phyloP scores from a whole-genome alignment of 2,329 filamentous ascomycete species.

The Ophiostoma sp. region DNA sequence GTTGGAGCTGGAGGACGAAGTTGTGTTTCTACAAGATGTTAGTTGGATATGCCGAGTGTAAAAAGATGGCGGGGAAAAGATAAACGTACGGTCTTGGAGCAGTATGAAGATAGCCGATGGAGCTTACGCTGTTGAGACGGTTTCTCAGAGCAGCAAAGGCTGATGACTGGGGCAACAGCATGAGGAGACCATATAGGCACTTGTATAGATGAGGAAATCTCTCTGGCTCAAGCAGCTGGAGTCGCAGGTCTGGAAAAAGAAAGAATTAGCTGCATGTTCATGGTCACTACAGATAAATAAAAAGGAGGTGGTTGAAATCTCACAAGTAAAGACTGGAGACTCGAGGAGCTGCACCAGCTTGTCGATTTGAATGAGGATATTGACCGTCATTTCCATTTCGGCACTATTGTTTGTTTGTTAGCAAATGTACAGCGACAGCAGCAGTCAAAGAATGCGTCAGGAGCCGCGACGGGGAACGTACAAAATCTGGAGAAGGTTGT shows the following conservation, averaged over 20 bases:
- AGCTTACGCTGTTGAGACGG: slow-evolving; percentile 90
- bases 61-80: too few relatives aligned
- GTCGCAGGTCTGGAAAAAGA: slow-evolving; percentile 66
- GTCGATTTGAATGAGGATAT: slow-evolving; percentile 97
- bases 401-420: slow-evolving; percentile 51
- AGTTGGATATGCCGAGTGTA: background rate
- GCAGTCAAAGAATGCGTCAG: background rate
- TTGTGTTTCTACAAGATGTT: slow-evolving; percentile 36
- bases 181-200: slow-evolving; percentile 91
- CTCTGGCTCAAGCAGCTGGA: slow-evolving; percentile 92
- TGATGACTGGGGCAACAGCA: slow-evolving; percentile 96
- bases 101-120: slow-evolving; percentile 90
- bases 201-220: slow-evolving; percentile 94
- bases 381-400: slow-evolving; percentile 97
- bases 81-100: slow-evolving; percentile 68
- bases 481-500: slow-evolving; percentile 94
- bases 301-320: slow-evolving; percentile 33
- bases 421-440: background rate
- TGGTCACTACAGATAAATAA: background rate
- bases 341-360: slow-evolving; percentile 96
- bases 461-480: slow-evolving; percentile 40
- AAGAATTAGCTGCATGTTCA: background rate
- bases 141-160: slow-evolving; percentile 97
- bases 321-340: slow-evolving; percentile 95
- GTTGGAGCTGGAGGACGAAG: slow-evolving; percentile 47